Evolutionary conservation across 257 asterid genomes (phyloP), one percentile per base, ranked within the genome.

Genomic region (Rauvolfia tetraphylla): DNA sequence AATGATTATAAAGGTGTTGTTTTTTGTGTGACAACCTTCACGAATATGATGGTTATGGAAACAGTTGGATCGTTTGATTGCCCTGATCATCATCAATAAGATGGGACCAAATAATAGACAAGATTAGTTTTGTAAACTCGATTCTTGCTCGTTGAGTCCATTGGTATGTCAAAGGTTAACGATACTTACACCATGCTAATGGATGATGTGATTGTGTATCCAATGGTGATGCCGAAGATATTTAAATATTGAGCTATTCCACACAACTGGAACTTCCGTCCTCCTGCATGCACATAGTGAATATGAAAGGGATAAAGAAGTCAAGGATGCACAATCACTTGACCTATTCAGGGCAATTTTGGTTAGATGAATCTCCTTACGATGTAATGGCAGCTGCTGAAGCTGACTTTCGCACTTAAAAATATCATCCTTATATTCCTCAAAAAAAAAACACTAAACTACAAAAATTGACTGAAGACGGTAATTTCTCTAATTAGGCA

Each of bases 191-290:
- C 81, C 89, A 85, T 85, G 66, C 89, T 83, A 2, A 85, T 76
- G 3, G 89, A 62, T 27, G 89, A 49, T 10, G 89, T 82, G 68
- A 85, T 80, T 34, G 96, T 81, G 78, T 92, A 90, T 51, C 95
- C 95, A 63, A 90, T 79, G 3, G 90, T 79, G 2, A 77, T 53
- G 6, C 96, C 96, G 48, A 90, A 71, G 1, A 90, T 88, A 71
- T 76, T 86, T 57, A 86, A 77, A 53, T 89, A 89, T 61, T 90
- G 97, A 25, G 89, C 91, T 31, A 89, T 3, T 42, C 88, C 97
- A 83, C 96, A 90, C 0, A 89, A 59, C 29, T 74, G 66, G 44
- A 84, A 83, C 34, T 81, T 82, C 11, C 62, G 3, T 63, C 94
- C 94, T 76, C 92, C 96, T 90, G 79, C 65, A 23, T 14, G 22